A percentile compares a stretch with the other conserved stretches of the same genome.
These are phyloP conservation scores for Elongisporangium prolatum DNA, from an alignment of 352 stramenopile species.

Conservation along the genomic window DNA sequence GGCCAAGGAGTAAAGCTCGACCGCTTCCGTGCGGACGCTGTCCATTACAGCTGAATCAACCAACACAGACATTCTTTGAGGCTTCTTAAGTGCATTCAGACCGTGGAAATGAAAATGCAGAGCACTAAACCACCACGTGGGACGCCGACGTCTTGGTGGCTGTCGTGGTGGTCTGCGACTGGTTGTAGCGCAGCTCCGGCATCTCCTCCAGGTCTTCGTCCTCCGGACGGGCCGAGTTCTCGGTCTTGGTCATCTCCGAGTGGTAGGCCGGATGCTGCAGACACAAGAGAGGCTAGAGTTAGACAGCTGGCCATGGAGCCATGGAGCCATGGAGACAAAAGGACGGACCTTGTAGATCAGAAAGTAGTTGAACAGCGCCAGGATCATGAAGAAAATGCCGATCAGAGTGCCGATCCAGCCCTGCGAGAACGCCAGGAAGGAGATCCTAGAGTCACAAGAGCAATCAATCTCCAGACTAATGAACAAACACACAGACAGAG, in stretches of 20 bases:
- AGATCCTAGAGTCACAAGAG: conserved; percentile 39
- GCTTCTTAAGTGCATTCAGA: conserved; percentile 1
- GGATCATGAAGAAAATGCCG: conserved; percentile 65
- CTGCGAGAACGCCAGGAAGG: conserved; percentile 78
- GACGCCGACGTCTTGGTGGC: conserved; percentile 37
- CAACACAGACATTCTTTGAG: conserved; percentile 17
- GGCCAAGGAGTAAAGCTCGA: conserved; percentile 45
- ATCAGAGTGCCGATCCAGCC: conserved; percentile 75
- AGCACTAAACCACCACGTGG: conserved; percentile 56
- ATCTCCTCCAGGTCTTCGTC: conserved; percentile 64
- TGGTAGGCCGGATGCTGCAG: conserved; percentile 75
- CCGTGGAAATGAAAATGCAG: conserved; percentile 1
- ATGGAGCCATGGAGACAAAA: neutral
- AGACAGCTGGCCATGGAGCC: conserved; percentile 7
- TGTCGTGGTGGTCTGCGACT: conserved; percentile 34
- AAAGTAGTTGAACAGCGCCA: conserved; percentile 87
- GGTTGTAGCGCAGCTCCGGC: conserved; percentile 79
- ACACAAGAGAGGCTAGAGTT: conserved; percentile 3
- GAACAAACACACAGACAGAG: neutral
- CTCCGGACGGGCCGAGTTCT: conserved; percentile 39
- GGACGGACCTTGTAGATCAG: conserved; percentile 69
- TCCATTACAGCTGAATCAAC: conserved; percentile 7
- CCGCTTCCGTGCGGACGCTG: conserved; percentile 9
- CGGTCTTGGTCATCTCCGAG: conserved; percentile 62
- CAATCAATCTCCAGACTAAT: conserved; percentile 4